These are phyloP conservation scores for Bertia moriformis DNA, from an alignment of 2,329 filamentous ascomycete genomes.

Conservation along the genomic window DNA sequence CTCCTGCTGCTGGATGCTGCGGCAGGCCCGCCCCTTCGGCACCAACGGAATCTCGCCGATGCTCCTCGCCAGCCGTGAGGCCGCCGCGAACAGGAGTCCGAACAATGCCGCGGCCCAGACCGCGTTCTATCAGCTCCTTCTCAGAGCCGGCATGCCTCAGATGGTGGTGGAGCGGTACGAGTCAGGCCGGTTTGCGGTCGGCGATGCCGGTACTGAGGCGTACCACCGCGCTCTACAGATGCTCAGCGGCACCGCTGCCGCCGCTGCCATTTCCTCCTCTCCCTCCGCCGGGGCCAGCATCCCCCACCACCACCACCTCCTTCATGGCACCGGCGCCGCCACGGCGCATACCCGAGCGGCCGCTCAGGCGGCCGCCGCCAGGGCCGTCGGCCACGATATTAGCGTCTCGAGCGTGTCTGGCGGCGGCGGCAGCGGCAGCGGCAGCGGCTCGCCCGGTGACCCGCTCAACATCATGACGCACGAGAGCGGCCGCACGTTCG, in stretches of 20 bases:
- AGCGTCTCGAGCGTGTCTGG: conserved; percentile 23
- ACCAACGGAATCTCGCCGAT: conserved; percentile 37
- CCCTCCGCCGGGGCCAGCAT: conserved; percentile 17
- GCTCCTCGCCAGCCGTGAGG: conserved; percentile 72
- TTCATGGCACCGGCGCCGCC: no score
- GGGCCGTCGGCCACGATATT: conserved; percentile 51
- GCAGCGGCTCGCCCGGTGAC: conserved; percentile 60
- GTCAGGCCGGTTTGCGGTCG: conserved; percentile 71
- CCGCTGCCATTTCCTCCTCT: no score
- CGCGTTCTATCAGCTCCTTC: conserved; percentile 80
- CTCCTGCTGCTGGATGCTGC: no score
- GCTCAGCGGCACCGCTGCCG: no score
- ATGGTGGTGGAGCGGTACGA: conserved; percentile 85
- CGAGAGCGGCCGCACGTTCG: conserved; percentile 64
- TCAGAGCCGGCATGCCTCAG: conserved; percentile 83
- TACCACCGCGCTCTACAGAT: conserved; percentile 60
- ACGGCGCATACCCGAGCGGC: conserved; percentile 65
- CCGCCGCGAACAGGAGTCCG: conserved; percentile 84
- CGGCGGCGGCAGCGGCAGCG: conserved; percentile 23
- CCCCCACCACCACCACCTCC: conserved; percentile 20
- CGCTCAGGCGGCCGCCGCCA: conserved; percentile 67
- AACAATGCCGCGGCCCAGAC: conserved; percentile 77
- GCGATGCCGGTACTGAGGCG: conserved; percentile 62
- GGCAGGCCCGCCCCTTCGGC: conserved; percentile 21
- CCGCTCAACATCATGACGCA: conserved; percentile 95